Evolutionary conservation across 2,329 filamentous ascomycete genomes (phyloP), one percentile per base, ranked within the genome.

Genomic region (Monilinia aucupariae): DNA sequence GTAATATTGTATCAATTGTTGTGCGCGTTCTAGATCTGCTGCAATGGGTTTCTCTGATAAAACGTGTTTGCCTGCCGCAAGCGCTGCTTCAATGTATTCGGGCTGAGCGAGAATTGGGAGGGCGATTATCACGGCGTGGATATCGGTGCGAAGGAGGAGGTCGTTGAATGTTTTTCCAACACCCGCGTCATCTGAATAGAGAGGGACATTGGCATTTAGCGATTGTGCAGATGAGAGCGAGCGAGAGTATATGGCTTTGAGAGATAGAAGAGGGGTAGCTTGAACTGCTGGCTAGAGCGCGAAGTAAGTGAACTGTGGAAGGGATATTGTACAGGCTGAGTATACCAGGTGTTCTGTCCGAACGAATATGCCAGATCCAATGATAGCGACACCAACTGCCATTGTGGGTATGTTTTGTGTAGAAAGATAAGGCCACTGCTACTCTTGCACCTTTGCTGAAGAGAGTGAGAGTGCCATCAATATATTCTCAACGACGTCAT

Each of bases 351-450:
- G 84, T 66, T 84, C 76, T 71, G 82, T 80, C 69, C 80, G 80
- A 68, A 81, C 82, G 68, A 87, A 87, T 69, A 87, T 83, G 69
- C 85, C 85, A 65, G 82, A 81, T 45, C 85, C 85, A 60, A 88
- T 80, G 62, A 88, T 78, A 51, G 85, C 85, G 49, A 87, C 77
- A 64, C 82, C 81, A 58, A 82, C 74, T 32, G 76, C 66, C 73
- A 74, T 74, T 70, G n/a, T 30, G n/a, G 32, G 4, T 61, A 41
- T 54, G 59, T 37, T 45, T 50, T 25, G 13, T 27, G 2, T 58
- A n/a, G 22, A 27, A 20, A 34, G n/a, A 45, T 41, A 22, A 1
- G 12, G 30, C 39, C 6, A 13, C 10, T n/a, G 30, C 39, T 30
- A 13, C 10, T n/a, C 39, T 17, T 7, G 30, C 25, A 2, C 12